Evolutionary conservation across 768 basidiomycete genomes (phyloP).

Genomic region (Mycena chlorophos): DNA sequence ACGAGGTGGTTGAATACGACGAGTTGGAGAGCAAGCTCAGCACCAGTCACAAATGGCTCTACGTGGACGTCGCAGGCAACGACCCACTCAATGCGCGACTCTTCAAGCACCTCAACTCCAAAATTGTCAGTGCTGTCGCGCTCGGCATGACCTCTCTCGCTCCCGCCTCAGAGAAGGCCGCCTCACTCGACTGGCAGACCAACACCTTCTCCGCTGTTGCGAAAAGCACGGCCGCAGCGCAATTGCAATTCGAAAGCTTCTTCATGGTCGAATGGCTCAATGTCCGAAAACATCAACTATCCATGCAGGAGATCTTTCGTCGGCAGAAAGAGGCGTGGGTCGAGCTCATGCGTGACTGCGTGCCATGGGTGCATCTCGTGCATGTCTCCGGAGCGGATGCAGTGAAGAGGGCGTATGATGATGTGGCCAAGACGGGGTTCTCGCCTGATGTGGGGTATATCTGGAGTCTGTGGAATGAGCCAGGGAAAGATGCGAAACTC

Average conservation of each 20-base stretch:
- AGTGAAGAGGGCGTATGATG: slow-evolving; percentile 52
- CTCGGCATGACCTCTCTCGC: slow-evolving; percentile 60
- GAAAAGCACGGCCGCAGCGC: slow-evolving; percentile 2
- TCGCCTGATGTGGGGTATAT: slow-evolving; percentile 58
- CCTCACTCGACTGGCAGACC: slow-evolving; percentile 38
- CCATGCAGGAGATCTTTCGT: slow-evolving; percentile 45
- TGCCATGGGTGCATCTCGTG: slow-evolving; percentile 54
- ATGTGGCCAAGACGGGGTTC: slow-evolving; percentile 45
- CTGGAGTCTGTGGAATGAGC: slow-evolving; percentile 62
- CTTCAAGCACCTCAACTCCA: slow-evolving; percentile 39
- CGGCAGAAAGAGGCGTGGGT: slow-evolving; percentile 60
- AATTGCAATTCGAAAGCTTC: slow-evolving; percentile 46
- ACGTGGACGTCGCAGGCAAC: slow-evolving; percentile 66
- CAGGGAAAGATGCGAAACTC: slow-evolving; percentile 12
- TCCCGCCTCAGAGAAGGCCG: slow-evolving; percentile 39
- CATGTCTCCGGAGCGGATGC: slow-evolving; percentile 45
- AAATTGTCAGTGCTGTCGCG: slow-evolving; percentile 42
- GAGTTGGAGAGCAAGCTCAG: slow-evolving; percentile 37
- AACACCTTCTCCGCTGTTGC: slow-evolving; percentile 38
- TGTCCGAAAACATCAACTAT: slow-evolving; percentile 50
- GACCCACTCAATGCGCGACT: slow-evolving; percentile 48
- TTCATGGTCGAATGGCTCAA: slow-evolving; percentile 74
- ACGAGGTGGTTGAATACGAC: slow-evolving; percentile 59
- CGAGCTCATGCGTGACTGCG: slow-evolving; percentile 57
- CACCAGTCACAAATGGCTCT: slow-evolving; percentile 47